Percentiles rank a stretch among this genome's conserved stretches.
phyloP scores from a whole-genome alignment of 75 land plant species.

The Larix kaempferi region DNA sequence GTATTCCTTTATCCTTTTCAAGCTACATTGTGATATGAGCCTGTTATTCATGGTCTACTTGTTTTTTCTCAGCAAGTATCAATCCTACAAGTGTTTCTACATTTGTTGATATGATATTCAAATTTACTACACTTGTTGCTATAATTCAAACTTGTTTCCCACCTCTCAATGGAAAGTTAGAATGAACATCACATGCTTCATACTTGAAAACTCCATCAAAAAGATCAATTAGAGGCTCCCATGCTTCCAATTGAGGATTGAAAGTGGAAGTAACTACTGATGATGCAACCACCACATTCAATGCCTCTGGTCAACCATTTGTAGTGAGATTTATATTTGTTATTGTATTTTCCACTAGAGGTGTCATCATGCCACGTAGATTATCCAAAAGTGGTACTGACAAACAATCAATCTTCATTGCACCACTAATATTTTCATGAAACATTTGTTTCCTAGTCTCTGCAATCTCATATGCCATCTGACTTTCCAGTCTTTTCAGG shows the following conservation, averaged over 20 bases:
- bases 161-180: constrained; percentile 35
- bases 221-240: too few species aligned
- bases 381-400: constrained; percentile 79
- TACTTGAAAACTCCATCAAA: constrained; percentile 30
- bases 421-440: constrained; percentile 71
- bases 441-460: constrained; percentile 62
- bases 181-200: constrained; percentile 70
- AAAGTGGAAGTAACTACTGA: constrained; percentile 97
- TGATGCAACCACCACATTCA: constrained; percentile 73
- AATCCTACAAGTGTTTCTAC: constrained; percentile 66
- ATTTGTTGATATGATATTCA: constrained; percentile 82
- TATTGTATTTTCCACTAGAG: constrained; percentile 72
- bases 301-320: constrained; percentile 76
- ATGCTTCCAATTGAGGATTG: constrained; percentile 60
- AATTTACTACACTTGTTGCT: constrained; percentile 70
- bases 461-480: constrained; percentile 69
- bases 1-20: too few species aligned
- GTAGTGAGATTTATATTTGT: constrained; percentile 84
- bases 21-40: too few species aligned
- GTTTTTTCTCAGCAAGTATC: constrained; percentile 67
- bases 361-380: constrained; percentile 82
- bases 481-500: constrained; percentile 57
- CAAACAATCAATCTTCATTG: constrained; percentile 65
- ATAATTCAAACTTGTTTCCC: constrained; percentile 80
- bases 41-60: too few species aligned